Percentiles rank a stretch among this genome's conserved stretches.
Evolutionary conservation across 768 basidiomycete genomes (phyloP).

Genomic region (Suillus sp.): DNA sequence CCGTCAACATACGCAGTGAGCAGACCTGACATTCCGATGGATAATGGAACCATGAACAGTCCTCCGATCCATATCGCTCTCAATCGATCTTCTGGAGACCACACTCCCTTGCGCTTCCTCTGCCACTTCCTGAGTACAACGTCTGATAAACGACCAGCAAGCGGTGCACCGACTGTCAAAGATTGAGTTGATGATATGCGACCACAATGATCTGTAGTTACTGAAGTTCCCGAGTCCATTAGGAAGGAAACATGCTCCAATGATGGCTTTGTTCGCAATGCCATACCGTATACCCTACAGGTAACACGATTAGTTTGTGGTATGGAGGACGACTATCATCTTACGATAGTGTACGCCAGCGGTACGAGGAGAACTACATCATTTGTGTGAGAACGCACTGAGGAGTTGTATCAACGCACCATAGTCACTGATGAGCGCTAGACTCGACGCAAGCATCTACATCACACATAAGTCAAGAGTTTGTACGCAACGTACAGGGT

Average conservation of each 20-base stretch:
- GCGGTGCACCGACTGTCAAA: constrained; percentile 57
- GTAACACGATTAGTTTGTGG: background rate
- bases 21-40: constrained; percentile 48
- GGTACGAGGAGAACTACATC: constrained; percentile 34
- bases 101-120: constrained; percentile 47
- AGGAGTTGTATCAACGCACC: constrained; percentile 21
- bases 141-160: constrained; percentile 60
- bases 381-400: background rate
- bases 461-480: constrained; percentile 37
- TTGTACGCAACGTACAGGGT: background rate
- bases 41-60: constrained; percentile 48
- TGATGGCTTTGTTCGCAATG: constrained; percentile 37
- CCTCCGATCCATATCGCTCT: constrained; percentile 47
- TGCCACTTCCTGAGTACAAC: constrained; percentile 46
- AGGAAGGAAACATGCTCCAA: constrained; percentile 40
- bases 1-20: constrained; percentile 49
- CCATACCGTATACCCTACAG: constrained; percentile 37
- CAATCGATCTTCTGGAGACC: constrained; percentile 66
- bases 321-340: constrained; percentile 8
- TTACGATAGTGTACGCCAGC: constrained; percentile 40
- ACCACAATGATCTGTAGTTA: constrained; percentile 19
- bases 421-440: constrained; percentile 31
- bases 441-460: constrained; percentile 38
- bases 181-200: background rate
- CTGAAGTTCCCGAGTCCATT: constrained; percentile 38